phyloP scores from a whole-genome alignment of 495 filamentous ascomycete species.

The Pseudoneurospora amorphoporcata region DNA sequence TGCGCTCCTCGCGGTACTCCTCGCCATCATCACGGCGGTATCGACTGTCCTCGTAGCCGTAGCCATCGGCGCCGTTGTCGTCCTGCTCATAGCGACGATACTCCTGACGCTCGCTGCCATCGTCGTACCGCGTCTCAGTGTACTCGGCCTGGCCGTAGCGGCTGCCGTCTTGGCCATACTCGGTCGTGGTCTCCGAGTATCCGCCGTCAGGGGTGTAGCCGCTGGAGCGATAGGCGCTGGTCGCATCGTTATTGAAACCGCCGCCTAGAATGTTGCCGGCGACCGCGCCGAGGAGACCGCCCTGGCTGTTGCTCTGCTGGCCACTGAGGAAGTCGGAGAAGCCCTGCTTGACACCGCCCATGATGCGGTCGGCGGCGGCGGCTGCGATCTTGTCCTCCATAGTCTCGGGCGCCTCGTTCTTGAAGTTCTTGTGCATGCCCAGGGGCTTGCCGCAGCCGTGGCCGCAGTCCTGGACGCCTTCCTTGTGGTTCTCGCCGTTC shows the following conservation, averaged over 20 bases:
- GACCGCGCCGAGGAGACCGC: slow-evolving; percentile 31
- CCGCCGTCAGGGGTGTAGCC: slow-evolving; percentile 29
- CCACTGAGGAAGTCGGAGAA: slow-evolving; percentile 23
- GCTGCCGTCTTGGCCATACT: slow-evolving; percentile 35
- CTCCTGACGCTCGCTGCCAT: slow-evolving; percentile 34
- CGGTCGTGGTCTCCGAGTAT: slow-evolving; percentile 31
- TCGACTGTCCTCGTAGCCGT: slow-evolving; percentile 28
- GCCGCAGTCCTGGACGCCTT: slow-evolving; percentile 71
- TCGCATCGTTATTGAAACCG: slow-evolving; percentile 31
- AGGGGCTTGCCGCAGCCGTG: slow-evolving; percentile 66
- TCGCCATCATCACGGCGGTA: slow-evolving; percentile 17
- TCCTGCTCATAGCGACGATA: slow-evolving; percentile 35
- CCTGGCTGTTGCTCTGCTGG: slow-evolving; percentile 24
- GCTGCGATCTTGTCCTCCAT: slow-evolving; percentile 37
- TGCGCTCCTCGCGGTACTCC: slow-evolving; percentile 4
- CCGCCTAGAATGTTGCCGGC: slow-evolving; percentile 38
- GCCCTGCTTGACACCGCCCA: slow-evolving; percentile 34
- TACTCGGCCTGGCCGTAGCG: slow-evolving; percentile 40
- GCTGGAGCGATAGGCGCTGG: slow-evolving; percentile 29
- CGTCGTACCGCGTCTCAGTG: slow-evolving; percentile 30
- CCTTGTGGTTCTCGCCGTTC: slow-evolving; percentile 69
- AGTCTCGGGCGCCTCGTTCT: slow-evolving; percentile 18
- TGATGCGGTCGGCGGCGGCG: slow-evolving; percentile 34
- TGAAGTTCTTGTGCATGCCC: slow-evolving; percentile 35
- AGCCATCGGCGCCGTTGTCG: slow-evolving; percentile 21